A percentile compares a stretch with the other conserved stretches of the same genome.
Evolutionary conservation across 257 asterid genomes (phyloP).

Genomic region (Capsicum baccatum): DNA sequence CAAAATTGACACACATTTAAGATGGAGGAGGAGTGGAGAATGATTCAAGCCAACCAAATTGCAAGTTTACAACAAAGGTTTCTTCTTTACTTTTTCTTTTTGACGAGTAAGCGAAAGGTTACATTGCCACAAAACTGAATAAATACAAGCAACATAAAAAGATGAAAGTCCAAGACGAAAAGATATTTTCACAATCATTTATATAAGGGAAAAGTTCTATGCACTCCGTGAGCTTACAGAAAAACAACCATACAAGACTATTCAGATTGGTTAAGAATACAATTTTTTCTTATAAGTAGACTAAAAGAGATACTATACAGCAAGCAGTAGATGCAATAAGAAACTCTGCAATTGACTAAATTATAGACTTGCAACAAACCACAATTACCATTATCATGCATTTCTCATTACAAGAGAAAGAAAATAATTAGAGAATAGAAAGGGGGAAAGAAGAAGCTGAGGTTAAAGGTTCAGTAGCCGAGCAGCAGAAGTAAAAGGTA

Average conservation of each 20-base stretch:
- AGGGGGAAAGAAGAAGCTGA: not conserved
- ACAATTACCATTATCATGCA: not conserved
- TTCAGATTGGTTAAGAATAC: not conserved
- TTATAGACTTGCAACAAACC: not conserved
- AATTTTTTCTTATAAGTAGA: not conserved
- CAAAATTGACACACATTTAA: not conserved
- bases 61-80: not conserved
- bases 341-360: not conserved
- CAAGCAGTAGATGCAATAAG: not conserved
- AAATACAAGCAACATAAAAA: not conserved
- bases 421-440: not conserved
- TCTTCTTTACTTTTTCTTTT: not conserved
- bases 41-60: not conserved
- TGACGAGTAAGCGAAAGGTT: not conserved
- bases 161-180: not conserved
- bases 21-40: not conserved
- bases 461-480: not conserved
- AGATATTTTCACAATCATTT: not conserved
- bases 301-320: not conserved
- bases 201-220: not conserved
- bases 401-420: not conserved
- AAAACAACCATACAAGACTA: slow-evolving; percentile 1
- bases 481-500: not conserved
- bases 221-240: not conserved
- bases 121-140: not conserved